phyloP scores from a whole-genome alignment of 805 yeast species.

The Candida hispaniensis region DNA sequence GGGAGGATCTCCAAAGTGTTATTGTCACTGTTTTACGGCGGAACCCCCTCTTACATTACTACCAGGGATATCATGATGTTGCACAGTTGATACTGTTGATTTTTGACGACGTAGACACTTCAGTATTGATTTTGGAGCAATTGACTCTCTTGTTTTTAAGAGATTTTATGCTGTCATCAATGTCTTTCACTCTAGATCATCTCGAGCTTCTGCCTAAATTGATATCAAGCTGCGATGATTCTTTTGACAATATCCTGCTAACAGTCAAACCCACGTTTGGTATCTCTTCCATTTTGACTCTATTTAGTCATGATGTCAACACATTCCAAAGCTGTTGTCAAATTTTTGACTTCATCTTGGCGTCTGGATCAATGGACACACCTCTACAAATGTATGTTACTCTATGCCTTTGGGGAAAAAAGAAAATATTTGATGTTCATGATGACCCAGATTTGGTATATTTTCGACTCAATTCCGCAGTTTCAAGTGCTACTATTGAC shows the following conservation, averaged over 20 bases:
- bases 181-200: conserved; percentile 57
- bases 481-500: too few species aligned
- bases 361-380: conserved; percentile 43
- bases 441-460: too few species aligned
- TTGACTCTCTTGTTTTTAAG: conserved; percentile 56
- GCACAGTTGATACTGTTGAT: conserved; percentile 56
- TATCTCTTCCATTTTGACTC: conserved; percentile 64
- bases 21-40: conserved; percentile 47
- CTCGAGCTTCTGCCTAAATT: conserved; percentile 56
- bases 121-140: conserved; percentile 37
- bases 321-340: conserved; percentile 40
- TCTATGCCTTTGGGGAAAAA: too few species aligned
- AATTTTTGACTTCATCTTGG: conserved; percentile 61
- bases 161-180: conserved; percentile 72
- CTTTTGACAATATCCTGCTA: conserved; percentile 29
- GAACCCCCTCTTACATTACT: conserved; percentile 57
- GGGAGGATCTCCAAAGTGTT: conserved; percentile 34
- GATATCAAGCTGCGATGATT: conserved; percentile 39
- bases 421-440: too few species aligned
- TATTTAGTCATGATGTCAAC: conserved; percentile 61
- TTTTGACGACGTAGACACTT: conserved; percentile 30
- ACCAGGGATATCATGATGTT: conserved; percentile 90
- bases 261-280: conserved; percentile 54
- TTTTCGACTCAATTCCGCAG: too few species aligned
- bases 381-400: conserved; percentile 51